Percentiles rank a stretch among this genome's conserved stretches.
Conservation (phyloP, 352 stramenopile genomes). For the Phytophthora constricta region DNA sequence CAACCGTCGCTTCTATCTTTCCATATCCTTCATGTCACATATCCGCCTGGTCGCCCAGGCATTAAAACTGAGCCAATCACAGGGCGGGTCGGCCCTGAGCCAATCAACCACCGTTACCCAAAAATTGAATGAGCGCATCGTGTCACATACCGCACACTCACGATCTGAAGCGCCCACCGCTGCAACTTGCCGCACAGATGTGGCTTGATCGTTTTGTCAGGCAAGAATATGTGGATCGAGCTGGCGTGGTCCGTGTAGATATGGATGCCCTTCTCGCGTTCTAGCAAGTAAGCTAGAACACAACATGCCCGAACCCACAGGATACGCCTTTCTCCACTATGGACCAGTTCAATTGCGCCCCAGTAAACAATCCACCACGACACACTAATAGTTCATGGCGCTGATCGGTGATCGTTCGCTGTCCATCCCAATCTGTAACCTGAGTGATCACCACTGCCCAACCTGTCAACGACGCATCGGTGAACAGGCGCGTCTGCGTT, state of each 20-base stretch:
- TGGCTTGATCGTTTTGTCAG: background rate
- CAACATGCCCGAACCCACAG: background rate
- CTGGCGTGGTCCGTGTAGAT: conserved; percentile 9
- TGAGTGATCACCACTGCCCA: background rate
- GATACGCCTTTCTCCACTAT: conserved; percentile 11
- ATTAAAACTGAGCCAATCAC: too few relatives aligned
- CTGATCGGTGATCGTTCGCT: background rate
- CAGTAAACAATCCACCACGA: conserved; percentile 4
- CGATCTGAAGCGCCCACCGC: conserved; percentile 16
- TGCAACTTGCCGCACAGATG: conserved; percentile 22
- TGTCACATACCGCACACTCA: conserved; percentile 7
- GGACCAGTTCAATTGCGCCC: conserved; percentile 14
- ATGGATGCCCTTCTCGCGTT: background rate
- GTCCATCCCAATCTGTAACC: background rate
- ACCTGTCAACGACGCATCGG: background rate
- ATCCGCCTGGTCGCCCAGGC: too few relatives aligned
- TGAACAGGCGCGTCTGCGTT: conserved; percentile 2
- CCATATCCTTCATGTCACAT: too few relatives aligned
- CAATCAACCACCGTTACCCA: too few relatives aligned
- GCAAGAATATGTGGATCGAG: conserved; percentile 1
- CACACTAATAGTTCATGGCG: conserved; percentile 6
- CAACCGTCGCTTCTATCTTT: too few relatives aligned
- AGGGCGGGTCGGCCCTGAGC: too few relatives aligned
- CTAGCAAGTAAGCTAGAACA: background rate
- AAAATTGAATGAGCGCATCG: too few relatives aligned